Conservation (phyloP, 192 early-diverging fungal species). For the Mortierella antarctica region DNA sequence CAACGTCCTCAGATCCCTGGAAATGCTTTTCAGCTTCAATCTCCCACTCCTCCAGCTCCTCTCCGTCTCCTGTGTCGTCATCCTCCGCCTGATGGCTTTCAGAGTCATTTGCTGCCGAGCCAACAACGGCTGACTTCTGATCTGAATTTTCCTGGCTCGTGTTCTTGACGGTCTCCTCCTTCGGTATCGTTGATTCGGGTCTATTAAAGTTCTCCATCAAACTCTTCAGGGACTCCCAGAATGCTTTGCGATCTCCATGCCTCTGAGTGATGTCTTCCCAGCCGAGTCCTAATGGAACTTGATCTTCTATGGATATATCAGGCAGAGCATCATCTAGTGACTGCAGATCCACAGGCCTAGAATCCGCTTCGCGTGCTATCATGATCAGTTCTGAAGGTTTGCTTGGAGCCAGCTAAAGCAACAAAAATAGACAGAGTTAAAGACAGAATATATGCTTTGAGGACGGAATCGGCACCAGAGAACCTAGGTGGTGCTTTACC, state of each 20-base stretch:
- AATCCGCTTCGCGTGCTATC: conserved; percentile 35
- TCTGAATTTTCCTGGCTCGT: not conserved
- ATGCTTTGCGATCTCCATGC: not conserved
- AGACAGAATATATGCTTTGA: not conserved
- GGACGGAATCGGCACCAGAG: not conserved
- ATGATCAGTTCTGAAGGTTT: conserved; percentile 38
- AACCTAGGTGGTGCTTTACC: conserved; percentile 3
- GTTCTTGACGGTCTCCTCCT: not conserved
- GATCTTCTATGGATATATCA: conserved; percentile 33
- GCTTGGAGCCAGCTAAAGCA: conserved; percentile 39
- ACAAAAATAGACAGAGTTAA: not conserved
- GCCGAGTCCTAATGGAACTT: conserved; percentile 19
- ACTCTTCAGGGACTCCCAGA: conserved; percentile 9
- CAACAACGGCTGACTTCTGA: no score
- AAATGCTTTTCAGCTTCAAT: conserved; percentile 52
- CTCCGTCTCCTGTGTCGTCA: conserved; percentile 12
- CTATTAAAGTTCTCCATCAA: not conserved
- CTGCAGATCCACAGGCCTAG: conserved; percentile 23
- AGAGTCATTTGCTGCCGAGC: not conserved
- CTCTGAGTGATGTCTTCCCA: conserved; percentile 21
- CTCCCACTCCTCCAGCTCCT: conserved; percentile 50
- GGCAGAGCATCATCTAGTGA: conserved; percentile 15
- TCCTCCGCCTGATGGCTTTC: not conserved
- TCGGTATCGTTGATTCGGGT: not conserved
- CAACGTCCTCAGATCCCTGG: conserved; percentile 37